Evolutionary conservation across 2,329 filamentous ascomycete genomes (phyloP), one percentile per base, ranked within the genome.

Genomic region (Curvularia lunata): DNA sequence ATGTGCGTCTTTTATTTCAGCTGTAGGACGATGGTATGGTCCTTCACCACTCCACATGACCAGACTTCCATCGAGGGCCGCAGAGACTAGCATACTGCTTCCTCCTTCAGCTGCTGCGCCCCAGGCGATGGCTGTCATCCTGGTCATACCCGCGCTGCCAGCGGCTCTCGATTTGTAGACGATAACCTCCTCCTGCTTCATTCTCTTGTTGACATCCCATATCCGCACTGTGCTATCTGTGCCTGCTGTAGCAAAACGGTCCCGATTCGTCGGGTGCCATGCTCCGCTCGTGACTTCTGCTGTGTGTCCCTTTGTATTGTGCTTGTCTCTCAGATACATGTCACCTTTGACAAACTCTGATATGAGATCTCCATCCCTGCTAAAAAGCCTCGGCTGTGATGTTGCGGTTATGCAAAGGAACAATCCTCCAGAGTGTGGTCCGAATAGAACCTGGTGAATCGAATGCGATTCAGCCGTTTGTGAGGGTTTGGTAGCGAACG

Each of bases 271-370:
- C 0, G 95, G 95, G 77, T 94, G 91, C 95, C 95, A 99, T 38
- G 89, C 90, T 21, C 91, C 94, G 21, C 89, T 90, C 3, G 92
- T 92, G 40, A 97, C 86, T 77, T 97, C 95, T 4, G 93, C 93
- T 51, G 97, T 88, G 77, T 99, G 95, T 1, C 95, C 95, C 75
- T 97, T 98, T 4, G 95, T 99, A 75, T 98, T 93, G 78, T 97
- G 87, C 90, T 98, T 96, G 75, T 99, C 95, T 53, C 94, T 86
- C 65, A 99, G 80, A 71, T 99, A 99, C 93, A 98, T 98, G 75
- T 99, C 95, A 45, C 95, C 95, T 79, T 99, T 99, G 66, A 92
- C 89, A 65, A 97, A 98, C 72, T 97, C 92, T 1, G 89, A 89
- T 48, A 96, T 69, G 7, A 90, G 84, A 43, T 96, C 91, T 38